phyloP scores from a whole-genome alignment of 768 basidiomycete genomes.

The Serendipita sp. region DNA sequence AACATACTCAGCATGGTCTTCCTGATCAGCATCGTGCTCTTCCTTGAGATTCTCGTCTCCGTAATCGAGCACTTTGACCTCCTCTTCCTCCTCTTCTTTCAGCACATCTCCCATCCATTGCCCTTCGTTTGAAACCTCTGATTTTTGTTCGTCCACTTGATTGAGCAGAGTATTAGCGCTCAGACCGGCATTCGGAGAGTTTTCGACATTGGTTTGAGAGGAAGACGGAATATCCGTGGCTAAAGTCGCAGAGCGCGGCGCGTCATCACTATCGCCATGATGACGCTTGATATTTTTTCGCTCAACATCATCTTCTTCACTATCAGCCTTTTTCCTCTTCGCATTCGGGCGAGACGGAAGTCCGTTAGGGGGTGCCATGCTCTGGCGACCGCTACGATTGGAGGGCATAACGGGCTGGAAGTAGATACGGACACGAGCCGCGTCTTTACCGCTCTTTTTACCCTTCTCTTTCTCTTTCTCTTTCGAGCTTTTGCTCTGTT shows the following conservation, averaged over 20 bases:
- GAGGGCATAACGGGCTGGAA: slow-evolving; percentile 36
- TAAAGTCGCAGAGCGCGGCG: neutral
- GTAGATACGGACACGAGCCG: slow-evolving; percentile 74
- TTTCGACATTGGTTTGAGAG: neutral
- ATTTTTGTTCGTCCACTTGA: neutral
- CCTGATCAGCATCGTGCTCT: slow-evolving; percentile 9
- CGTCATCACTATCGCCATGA: neutral
- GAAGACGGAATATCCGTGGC: neutral
- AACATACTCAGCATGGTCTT: slow-evolving; percentile 10
- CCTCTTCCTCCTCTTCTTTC: neutral
- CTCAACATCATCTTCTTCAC: slow-evolving; percentile 6
- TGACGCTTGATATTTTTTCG: slow-evolving; percentile 6
- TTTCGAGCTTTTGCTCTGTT: neutral
- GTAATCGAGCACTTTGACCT: neutral
- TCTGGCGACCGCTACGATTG: neutral
- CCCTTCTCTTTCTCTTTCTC: neutral
- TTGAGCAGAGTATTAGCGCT: neutral
- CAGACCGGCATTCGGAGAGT: neutral
- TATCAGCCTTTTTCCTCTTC: slow-evolving; percentile 6
- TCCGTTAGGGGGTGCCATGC: neutral
- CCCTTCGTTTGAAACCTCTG: neutral
- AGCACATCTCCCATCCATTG: neutral
- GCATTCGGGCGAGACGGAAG: neutral
- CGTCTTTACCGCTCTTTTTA: slow-evolving; percentile 9
- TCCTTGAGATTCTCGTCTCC: neutral